These are phyloP conservation scores for Acorus gramineus DNA, from an alignment of 106 monocot genomes.

Conservation along the genomic window DNA sequence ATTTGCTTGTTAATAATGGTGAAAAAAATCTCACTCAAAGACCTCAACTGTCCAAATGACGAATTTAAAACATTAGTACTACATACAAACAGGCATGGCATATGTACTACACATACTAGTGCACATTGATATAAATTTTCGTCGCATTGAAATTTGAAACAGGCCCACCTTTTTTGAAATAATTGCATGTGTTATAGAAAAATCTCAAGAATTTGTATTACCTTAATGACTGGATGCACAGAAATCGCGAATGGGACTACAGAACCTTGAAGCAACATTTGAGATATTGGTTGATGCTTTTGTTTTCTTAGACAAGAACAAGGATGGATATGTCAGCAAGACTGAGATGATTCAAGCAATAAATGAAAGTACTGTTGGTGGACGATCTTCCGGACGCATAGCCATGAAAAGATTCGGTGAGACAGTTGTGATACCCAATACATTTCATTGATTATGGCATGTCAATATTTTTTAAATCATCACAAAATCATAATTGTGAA, in stretches of 20 bases:
- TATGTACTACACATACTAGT: too few species aligned
- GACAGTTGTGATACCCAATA: not conserved
- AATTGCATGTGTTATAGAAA: not conserved
- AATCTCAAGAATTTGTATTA: slow-evolving; percentile 5
- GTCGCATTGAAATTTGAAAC: too few species aligned
- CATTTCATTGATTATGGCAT: too few species aligned
- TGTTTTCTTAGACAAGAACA: slow-evolving; percentile 93
- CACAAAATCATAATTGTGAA: too few species aligned
- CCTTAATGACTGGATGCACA: slow-evolving; percentile 19
- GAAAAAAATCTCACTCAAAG: too few species aligned
- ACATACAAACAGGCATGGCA: too few species aligned
- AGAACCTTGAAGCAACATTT: slow-evolving; percentile 60
- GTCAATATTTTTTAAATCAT: too few species aligned
- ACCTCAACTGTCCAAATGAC: too few species aligned
- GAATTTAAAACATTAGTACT: too few species aligned
- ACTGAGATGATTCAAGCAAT: slow-evolving; percentile 73
- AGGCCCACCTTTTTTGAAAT: too few species aligned
- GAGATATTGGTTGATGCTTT: slow-evolving; percentile 78
- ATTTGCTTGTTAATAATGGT: too few species aligned
- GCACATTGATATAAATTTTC: too few species aligned
- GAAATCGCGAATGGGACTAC: slow-evolving; percentile 62
- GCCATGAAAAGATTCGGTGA: slow-evolving; percentile 90
- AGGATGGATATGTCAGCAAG: slow-evolving; percentile 92
- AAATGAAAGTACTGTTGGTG: slow-evolving; percentile 53
- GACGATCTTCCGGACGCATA: slow-evolving; percentile 78